Base-by-base conservation (phyloP, 2,329 filamentous ascomycete species). In the Penicillium crustosum region DNA sequence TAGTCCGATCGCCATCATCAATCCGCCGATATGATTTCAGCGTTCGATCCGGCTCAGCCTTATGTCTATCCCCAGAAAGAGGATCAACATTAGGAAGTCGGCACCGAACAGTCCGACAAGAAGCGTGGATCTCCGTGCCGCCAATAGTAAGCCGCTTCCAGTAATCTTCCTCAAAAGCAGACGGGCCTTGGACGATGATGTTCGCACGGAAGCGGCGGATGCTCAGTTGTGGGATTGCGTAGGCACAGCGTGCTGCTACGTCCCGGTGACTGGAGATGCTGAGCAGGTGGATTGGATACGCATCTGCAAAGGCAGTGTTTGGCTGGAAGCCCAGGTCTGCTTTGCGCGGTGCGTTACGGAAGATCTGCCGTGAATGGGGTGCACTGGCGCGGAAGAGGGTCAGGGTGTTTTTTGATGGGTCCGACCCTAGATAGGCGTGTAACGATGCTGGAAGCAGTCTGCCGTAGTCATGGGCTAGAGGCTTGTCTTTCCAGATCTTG, bases 61-160 rank as follows among this genome's bases (percentile, higher is more conserved):
- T 59, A 65, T 83, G 79, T n/a, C 77, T 70, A 8, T 79, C 68
- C 1, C 81, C 84, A 1, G 82, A 83, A 19, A 77, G 75, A 1
- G 82, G 84, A 63, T 86, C 79, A 2, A 85, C 82, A 65, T 86
- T 86, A 0, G 83, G 83, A 17, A 87, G 66, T 45, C 78, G 79
- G 68, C 84, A 86, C 45, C 84, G 76, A 3, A 83, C 79, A 12
- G 83, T 85, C n/a, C 83, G 80, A 67, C 82, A 85, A 2, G 78
- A 79, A 12, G 84, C 79, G 60, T 85, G 75, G 25, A 76, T 68
- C 44, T 75, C 68, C 4, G 51, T 61, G 3, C 53, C 56, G 0
- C 77, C 78, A 31, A 83, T 75, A 25, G 68, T 66, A 25, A 85
- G 77, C n/a, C 72, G 73, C 55, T 81, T 83, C 84, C 84, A 87